phyloP scores from a whole-genome alignment of 345 rosid genomes.

The Crucihimalaya himalaica region DNA sequence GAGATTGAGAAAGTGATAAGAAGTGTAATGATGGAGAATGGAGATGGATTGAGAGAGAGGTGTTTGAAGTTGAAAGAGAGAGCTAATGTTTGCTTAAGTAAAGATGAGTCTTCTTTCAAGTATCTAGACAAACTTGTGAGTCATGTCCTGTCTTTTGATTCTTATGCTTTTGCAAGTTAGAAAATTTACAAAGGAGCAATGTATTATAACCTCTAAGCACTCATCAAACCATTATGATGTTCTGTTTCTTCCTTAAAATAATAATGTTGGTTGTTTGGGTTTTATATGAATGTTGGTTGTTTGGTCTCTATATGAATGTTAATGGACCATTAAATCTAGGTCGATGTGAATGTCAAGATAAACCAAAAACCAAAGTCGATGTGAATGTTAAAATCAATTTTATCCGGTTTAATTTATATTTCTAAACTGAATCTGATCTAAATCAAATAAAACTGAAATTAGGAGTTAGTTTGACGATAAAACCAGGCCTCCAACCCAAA shows the following conservation, averaged over 20 bases:
- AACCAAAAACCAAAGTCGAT: neutral
- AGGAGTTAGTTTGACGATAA: neutral
- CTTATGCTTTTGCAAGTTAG: conserved; percentile 15
- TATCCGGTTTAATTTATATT: neutral
- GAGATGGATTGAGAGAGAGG: conserved; percentile 45
- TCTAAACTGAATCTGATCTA: neutral
- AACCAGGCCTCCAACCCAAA: neutral
- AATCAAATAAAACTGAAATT: neutral
- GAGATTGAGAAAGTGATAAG: conserved; percentile 46
- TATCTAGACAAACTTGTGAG: conserved; percentile 43
- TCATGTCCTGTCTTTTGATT: conserved; percentile 39
- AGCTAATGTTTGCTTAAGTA: conserved; percentile 36
- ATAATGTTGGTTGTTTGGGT: conserved; percentile 6
- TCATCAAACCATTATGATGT: conserved; percentile 2
- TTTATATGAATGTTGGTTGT: neutral
- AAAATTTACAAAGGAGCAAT: neutral
- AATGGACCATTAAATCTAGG: neutral
- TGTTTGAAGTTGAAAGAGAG: conserved; percentile 42
- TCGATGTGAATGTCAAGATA: neutral
- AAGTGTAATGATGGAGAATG: conserved; percentile 42
- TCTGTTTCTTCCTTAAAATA: neutral
- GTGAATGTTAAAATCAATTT: neutral
- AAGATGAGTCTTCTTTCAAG: conserved; percentile 48
- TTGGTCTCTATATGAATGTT: neutral
- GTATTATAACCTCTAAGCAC: neutral